Percentiles rank a stretch among this genome's conserved stretches.
phyloP scores from a whole-genome alignment of 1,284 basidiomycete genomes.

The Fomitopsis pinicola region DNA sequence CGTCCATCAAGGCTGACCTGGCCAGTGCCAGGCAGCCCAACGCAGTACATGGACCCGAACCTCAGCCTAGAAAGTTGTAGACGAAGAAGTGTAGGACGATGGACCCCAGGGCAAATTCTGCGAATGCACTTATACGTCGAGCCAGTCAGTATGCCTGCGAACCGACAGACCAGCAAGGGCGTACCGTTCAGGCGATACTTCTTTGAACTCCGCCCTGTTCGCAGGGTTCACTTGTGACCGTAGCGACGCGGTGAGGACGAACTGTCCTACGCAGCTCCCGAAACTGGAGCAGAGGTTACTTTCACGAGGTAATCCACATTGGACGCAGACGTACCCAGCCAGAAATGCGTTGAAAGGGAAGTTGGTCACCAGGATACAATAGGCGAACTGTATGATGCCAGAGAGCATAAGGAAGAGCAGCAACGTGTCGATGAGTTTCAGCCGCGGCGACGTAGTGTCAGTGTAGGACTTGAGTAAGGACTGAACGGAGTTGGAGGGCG shows the following conservation, averaged over 20 bases:
- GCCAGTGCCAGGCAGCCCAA: not conserved
- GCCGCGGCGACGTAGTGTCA: constrained; percentile 72
- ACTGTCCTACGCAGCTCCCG: constrained; percentile 91
- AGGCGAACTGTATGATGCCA: constrained; percentile 87
- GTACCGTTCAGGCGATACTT: constrained; percentile 93
- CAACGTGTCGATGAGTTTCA: constrained; percentile 94
- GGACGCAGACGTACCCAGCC: constrained; percentile 68
- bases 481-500: constrained; percentile 40
- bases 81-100: constrained; percentile 98
- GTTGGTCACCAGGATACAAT: constrained; percentile 88
- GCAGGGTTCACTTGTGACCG: constrained; percentile 90
- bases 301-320: not conserved
- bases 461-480: constrained; percentile 78
- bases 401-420: constrained; percentile 90
- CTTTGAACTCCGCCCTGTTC: constrained; percentile 78
- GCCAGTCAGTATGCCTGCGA: not conserved
- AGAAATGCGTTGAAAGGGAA: constrained; percentile 98
- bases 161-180: constrained; percentile 16
- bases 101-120: constrained; percentile 92
- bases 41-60: not conserved
- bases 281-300: constrained; percentile 55
- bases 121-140: constrained; percentile 77
- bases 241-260: constrained; percentile 90
- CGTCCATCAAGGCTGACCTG: not conserved
- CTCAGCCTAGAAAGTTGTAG: constrained; percentile 89